phyloP scores from a whole-genome alignment of 805 yeast genomes.

The Cyberlindnera mycetangii region DNA sequence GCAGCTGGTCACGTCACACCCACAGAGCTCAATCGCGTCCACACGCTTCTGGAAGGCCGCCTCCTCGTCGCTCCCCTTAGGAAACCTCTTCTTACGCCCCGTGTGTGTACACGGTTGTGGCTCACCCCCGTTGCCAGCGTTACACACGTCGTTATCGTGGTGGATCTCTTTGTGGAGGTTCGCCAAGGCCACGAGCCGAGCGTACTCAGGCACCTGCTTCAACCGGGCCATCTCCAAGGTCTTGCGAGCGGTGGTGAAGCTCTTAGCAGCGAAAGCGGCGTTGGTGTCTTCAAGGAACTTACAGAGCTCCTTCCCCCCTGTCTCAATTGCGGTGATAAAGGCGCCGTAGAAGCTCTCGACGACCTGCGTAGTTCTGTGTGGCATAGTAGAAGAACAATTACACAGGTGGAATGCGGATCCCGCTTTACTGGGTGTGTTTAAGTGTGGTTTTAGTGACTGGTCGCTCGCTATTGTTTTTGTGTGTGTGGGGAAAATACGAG shows the following conservation, averaged over 20 bases:
- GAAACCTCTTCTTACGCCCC: too few relatives aligned
- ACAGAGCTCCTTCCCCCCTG: too few relatives aligned
- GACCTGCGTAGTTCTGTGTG: neutral
- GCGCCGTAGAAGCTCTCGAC: neutral
- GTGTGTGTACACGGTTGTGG: too few relatives aligned
- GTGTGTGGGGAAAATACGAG: too few relatives aligned
- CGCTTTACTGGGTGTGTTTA: too few relatives aligned
- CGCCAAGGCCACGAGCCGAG: neutral
- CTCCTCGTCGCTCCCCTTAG: neutral
- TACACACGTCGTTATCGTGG: neutral
- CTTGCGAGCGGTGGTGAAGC: neutral
- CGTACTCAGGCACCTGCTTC: neutral
- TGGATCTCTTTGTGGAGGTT: neutral
- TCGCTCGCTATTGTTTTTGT: too few relatives aligned
- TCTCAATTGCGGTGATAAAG: neutral
- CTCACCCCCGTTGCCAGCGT: too few relatives aligned
- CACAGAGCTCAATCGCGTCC: neutral
- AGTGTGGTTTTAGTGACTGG: too few relatives aligned
- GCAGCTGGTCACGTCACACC: neutral
- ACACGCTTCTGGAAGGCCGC: neutral
- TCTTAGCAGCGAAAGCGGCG: neutral
- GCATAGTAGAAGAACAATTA: neutral
- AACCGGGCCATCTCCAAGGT: neutral
- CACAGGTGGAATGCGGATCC: too few relatives aligned
- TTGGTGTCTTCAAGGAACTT: neutral